Evolutionary conservation across 164 flowering plant genomes (phyloP).

Genomic region (Chimonanthus praecox): DNA sequence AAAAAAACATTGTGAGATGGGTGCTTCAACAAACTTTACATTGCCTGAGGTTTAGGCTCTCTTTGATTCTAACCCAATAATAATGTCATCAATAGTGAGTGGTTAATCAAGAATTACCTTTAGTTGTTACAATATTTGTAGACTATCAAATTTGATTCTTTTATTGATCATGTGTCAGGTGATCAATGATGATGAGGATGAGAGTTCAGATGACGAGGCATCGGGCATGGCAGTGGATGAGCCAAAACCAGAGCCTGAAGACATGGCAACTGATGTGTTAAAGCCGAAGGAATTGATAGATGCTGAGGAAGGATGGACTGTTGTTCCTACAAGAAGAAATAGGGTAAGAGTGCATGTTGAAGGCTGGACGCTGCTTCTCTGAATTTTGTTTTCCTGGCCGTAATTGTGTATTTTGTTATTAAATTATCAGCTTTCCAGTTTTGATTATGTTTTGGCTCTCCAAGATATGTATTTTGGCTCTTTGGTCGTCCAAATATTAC

Average conservation of each 20-base stretch:
- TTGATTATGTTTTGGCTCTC: background rate
- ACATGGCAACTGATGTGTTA: background rate
- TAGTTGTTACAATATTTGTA: background rate
- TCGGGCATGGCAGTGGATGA: conserved; percentile 5
- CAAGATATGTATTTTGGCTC: background rate
- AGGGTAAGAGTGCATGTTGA: background rate
- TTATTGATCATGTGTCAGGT: background rate
- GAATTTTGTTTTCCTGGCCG: background rate
- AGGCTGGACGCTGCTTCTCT: background rate
- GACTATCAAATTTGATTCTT: background rate
- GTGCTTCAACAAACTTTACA: no score
- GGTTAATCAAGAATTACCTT: background rate
- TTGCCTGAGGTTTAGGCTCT: no score
- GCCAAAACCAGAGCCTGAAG: background rate
- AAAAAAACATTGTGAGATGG: no score
- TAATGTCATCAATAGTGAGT: no score
- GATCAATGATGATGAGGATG: conserved; percentile 3
- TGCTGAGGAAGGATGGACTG: conserved; percentile 7
- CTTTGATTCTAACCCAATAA: no score
- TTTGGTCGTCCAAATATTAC: background rate
- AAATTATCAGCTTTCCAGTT: conserved; percentile 20
- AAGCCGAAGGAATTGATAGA: background rate
- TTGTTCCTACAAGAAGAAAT: conserved; percentile 2
- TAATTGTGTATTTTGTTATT: background rate
- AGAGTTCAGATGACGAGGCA: conserved; percentile 4